Base-by-base conservation (phyloP, 2,329 filamentous ascomycete species). In the Paraconiothyrium brasiliense region DNA sequence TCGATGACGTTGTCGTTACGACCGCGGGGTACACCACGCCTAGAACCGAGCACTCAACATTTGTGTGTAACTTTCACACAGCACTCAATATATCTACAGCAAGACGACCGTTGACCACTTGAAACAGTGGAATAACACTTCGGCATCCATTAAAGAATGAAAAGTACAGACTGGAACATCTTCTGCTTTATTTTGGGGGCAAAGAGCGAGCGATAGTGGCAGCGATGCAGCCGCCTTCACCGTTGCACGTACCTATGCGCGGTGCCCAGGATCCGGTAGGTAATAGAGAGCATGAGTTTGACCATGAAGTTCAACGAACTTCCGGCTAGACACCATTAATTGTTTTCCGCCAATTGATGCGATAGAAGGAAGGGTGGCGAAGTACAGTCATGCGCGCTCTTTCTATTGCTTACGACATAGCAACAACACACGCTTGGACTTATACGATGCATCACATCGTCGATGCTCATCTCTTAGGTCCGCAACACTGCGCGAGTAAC, bases 1-100 rank as follows among this genome's bases (percentile, higher is more conserved):
- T 22, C 24, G 32, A 56, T 56, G 54, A 56, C 54, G 54, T 48
- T 47, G 54, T 47, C 30, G 39, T 46, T 55, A 55, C 52, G 41
- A 56, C 34, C 43, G 43, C 54, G 54, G 43, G 54, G 52, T 55
- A 34, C 37, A 9, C 22, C 32, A 13, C 35, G 22, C 14, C 22
- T 32, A 10, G 20, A 35, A 46, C 9, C 9, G 52, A 46, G 39
- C 7, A 22, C 10, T 46, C 52, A 32, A 32, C 16, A 46, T 6
- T 41, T 20, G 39, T 30, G 27, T 30, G 27, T 30, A 30, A 4
- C 27, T 30, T 30, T 4, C 20, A 20, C 20, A 30, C 27, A 30
- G 27, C 27, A 30, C 27, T 30, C 27, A 41, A 39, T 16, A 6
- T 16, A 41, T 41, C 5, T 8, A n/a, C 39, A 16, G n/a, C 14